A percentile compares a stretch with the other conserved stretches of the same genome.
Evolutionary conservation across 345 rosid species (phyloP).

Genomic region (Psidium friedrichsthalianum): DNA sequence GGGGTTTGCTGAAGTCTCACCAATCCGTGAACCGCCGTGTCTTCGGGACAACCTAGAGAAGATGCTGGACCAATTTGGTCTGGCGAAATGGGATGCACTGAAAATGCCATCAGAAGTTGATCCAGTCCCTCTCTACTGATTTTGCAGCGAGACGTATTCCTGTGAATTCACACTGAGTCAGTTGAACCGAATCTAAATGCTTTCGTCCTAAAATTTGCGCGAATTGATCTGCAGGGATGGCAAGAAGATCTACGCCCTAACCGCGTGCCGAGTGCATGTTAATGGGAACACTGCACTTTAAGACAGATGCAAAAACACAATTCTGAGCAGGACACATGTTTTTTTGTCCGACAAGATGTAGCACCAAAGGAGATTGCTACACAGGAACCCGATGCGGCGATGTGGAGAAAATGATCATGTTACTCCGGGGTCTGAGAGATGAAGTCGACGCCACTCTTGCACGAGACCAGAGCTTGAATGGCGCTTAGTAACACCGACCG

Average conservation of each 20-base stretch:
- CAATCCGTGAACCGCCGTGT: conserved; percentile 33
- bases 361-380: not conserved
- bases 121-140: not conserved
- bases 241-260: not conserved
- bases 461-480: conserved; percentile 23
- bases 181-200: not conserved
- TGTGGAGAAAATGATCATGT: not conserved
- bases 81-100: conserved; percentile 31
- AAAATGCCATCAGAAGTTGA: not conserved
- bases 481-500: conserved; percentile 28
- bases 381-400: not conserved
- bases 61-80: conserved; percentile 44
- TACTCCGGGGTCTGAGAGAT: conserved; percentile 30
- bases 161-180: not conserved
- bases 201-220: not conserved
- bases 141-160: not conserved
- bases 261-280: not conserved
- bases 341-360: not conserved
- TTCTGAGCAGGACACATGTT: not conserved
- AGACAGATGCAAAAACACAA: not conserved
- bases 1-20: conserved; percentile 11
- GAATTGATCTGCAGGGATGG: not conserved
- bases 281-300: not conserved
- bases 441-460: conserved; percentile 29
- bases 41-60: conserved; percentile 29